Conservation (phyloP, 225 moss, liverwort and hornwort species). For the Pseudisothecium myosuroides region DNA sequence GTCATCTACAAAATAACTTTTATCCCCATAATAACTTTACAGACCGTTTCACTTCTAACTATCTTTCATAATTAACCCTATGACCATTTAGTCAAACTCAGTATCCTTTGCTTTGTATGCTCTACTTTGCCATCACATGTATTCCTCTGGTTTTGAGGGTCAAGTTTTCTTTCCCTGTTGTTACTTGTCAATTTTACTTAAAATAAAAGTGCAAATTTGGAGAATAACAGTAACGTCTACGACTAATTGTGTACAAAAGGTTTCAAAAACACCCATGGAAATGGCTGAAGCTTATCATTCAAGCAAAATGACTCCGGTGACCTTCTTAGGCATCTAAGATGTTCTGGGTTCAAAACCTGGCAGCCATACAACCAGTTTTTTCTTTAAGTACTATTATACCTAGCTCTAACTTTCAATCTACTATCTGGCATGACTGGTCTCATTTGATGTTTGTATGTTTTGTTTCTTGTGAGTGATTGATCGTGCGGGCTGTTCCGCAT, state of each 20-base stretch:
- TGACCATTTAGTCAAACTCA: not conserved
- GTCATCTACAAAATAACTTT: not conserved
- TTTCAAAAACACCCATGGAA: not conserved
- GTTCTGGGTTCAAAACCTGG: not conserved
- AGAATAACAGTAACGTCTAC: not conserved
- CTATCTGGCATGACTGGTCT: not conserved
- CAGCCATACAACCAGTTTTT: not conserved
- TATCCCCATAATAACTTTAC: not conserved
- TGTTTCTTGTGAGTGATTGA: not conserved
- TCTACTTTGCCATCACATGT: not conserved
- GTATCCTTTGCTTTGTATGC: not conserved
- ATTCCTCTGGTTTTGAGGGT: not conserved
- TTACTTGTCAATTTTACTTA: not conserved
- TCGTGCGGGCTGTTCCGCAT: not conserved
- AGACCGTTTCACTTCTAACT: not conserved
- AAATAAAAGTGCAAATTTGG: not conserved
- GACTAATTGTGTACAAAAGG: not conserved
- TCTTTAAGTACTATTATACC: not conserved
- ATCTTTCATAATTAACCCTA: not conserved
- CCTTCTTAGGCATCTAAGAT: not conserved
- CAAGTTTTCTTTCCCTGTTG: not conserved
- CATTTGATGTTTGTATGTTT: not conserved
- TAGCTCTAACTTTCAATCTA: not conserved
- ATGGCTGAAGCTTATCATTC: not conserved
- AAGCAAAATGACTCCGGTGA: not conserved